These are phyloP conservation scores for Cadophora luteo-olivacea DNA, from an alignment of 2,329 filamentous ascomycete species.

Conservation along the genomic window DNA sequence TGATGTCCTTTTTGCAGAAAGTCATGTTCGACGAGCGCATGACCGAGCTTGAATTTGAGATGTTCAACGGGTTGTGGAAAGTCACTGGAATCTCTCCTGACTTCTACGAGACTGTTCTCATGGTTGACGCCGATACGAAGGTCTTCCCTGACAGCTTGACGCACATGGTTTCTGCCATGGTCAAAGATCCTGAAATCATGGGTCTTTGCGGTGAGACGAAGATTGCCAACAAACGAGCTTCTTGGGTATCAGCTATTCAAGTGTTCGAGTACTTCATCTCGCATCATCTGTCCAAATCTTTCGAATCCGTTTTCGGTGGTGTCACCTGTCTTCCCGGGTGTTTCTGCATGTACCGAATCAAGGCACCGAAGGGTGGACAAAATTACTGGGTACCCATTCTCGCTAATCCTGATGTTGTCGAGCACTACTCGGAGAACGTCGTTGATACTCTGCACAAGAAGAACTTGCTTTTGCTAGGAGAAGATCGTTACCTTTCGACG, in stretches of 20 bases:
- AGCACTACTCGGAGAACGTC: constrained; percentile 99
- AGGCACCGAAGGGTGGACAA: constrained; percentile 95
- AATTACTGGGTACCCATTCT: constrained; percentile 99
- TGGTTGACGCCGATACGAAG: constrained; percentile 99
- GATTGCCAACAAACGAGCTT: constrained; percentile 96
- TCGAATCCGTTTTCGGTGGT: constrained; percentile 98
- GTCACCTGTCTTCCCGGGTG: constrained; percentile 98
- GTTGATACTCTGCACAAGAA: constrained; percentile 98
- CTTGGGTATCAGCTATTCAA: constrained; percentile 97
- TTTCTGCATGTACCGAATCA: constrained; percentile 99
- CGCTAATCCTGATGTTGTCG: constrained; percentile 96
- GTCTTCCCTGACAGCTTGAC: constrained; percentile 98
- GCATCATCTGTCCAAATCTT: constrained; percentile 94
- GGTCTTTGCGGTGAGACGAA: constrained; percentile 98
- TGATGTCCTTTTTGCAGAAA: constrained; percentile 99
- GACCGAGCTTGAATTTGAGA: constrained; percentile 98
- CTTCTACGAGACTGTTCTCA: constrained; percentile 96
- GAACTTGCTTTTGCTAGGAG: constrained; percentile 88
- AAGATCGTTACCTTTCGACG: constrained; percentile 94
- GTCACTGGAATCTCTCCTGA: constrained; percentile 98
- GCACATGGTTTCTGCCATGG: constrained; percentile 99
- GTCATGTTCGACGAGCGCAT: constrained; percentile 99
- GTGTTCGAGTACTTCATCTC: constrained; percentile 99
- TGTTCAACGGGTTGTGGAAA: constrained; percentile 99
- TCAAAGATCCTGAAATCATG: constrained; percentile 99